Conservation (phyloP, 306 rosid genomes). For the Rubus idaeus region DNA sequence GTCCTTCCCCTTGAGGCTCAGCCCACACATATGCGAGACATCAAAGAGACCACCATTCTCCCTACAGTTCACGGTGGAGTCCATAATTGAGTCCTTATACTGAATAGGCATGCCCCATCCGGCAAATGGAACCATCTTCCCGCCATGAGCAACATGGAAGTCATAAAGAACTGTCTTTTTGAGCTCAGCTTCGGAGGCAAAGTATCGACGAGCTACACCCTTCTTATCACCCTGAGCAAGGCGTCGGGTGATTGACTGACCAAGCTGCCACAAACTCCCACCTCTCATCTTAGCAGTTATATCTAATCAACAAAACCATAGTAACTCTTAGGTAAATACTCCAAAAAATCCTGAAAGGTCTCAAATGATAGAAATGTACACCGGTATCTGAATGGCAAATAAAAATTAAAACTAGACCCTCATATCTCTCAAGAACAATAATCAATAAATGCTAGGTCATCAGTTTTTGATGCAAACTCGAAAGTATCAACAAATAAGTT, state of each 20-base stretch:
- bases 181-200: conserved; percentile 71
- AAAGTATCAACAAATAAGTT: not conserved
- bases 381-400: too few relatives aligned
- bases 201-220: conserved; percentile 65
- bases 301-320: conserved; percentile 3
- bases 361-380: not conserved
- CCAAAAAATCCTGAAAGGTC: not conserved
- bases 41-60: conserved; percentile 80
- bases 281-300: conserved; percentile 19
- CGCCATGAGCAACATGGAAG: conserved; percentile 82
- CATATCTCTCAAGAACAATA: not conserved
- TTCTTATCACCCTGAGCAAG: conserved; percentile 76
- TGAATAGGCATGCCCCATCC: conserved; percentile 99
- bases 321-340: not conserved
- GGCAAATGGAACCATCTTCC: conserved; percentile 98
- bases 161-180: conserved; percentile 81
- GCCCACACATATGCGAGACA: conserved; percentile 91
- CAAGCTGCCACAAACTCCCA: conserved; percentile 32
- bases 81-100: conserved; percentile 93
- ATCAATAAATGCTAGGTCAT: not conserved
- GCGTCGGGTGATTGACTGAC: conserved; percentile 82
- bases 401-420: conserved; percentile 1
- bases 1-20: conserved; percentile 91
- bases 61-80: conserved; percentile 85
- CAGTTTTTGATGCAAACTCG: not conserved